These are phyloP conservation scores for Pezicula radicicola DNA, from an alignment of 2,329 filamentous ascomycete genomes.

Conservation along the genomic window DNA sequence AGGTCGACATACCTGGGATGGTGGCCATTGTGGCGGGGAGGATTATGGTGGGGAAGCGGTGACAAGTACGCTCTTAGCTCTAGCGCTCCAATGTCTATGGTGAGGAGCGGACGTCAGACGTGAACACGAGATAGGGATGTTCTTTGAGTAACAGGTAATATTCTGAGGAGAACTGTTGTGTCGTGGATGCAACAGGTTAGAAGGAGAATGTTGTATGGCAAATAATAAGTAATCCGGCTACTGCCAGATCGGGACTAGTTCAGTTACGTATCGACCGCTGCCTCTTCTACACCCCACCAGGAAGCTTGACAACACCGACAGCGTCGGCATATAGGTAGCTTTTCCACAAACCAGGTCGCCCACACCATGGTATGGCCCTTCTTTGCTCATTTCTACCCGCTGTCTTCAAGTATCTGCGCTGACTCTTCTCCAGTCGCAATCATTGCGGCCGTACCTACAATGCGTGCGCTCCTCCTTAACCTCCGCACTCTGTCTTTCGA, in stretches of 20 bases:
- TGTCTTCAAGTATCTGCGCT: neutral
- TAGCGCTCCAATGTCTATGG: neutral
- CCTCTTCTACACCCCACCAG: conserved; percentile 21
- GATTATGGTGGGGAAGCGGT: conserved; percentile 10
- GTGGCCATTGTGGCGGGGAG: conserved; percentile 26
- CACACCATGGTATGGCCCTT: conserved; percentile 7
- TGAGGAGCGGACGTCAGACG: neutral
- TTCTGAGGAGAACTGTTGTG: too few relatives aligned
- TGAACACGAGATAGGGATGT: neutral
- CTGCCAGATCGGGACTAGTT: neutral
- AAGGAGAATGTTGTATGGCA: neutral
- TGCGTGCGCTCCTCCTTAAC: conserved; percentile 94
- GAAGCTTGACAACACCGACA: conserved; percentile 10
- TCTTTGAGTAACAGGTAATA: neutral
- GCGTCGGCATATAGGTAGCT: neutral
- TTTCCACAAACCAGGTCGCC: neutral
- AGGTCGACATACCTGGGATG: conserved; percentile 26
- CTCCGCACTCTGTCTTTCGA: conserved; percentile 87
- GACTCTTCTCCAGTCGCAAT: conserved; percentile 70
- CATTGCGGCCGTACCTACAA: conserved; percentile 91
- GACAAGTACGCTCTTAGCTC: neutral
- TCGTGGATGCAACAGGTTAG: neutral
- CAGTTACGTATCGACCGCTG: neutral
- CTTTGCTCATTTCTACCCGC: neutral
- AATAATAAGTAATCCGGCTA: neutral